These are phyloP conservation scores for Chlorella sp. DNA, from an alignment of 139 green algal genomes.

Conservation along the genomic window DNA sequence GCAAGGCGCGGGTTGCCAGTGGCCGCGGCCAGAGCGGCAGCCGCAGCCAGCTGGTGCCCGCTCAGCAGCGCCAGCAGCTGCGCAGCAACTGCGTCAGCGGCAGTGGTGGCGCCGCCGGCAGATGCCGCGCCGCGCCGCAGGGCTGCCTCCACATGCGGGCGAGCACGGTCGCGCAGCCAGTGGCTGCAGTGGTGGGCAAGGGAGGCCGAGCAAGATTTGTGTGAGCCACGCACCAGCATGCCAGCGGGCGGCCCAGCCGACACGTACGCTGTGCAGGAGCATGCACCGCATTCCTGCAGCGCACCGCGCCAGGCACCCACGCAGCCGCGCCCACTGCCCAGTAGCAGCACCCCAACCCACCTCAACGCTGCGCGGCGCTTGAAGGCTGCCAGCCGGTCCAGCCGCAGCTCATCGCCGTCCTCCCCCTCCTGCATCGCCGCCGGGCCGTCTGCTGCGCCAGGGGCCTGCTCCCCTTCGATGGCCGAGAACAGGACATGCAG, in stretches of 20 bases:
- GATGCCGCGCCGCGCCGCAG: neutral
- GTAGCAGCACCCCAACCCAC: neutral
- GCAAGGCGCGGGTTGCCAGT: constrained; percentile 79
- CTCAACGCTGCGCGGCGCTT: constrained; percentile 53
- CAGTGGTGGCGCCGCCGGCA: neutral
- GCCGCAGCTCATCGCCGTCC: constrained; percentile 20
- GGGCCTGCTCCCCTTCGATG: constrained; percentile 33
- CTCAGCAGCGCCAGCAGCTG: constrained; percentile 72
- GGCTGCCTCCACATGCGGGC: constrained; percentile 20
- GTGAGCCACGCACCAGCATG: neutral
- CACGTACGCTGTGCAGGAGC: neutral
- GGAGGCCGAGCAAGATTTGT: neutral
- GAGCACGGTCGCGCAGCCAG: constrained; percentile 62
- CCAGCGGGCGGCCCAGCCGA: neutral
- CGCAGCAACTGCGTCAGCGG: neutral
- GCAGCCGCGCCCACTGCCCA: neutral
- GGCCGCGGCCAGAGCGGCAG: constrained; percentile 62
- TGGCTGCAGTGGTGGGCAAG: constrained; percentile 28
- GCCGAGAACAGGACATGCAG: constrained; percentile 66
- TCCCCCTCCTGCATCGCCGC: constrained; percentile 13
- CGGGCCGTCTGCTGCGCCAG: neutral
- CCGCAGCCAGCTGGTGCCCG: constrained; percentile 62
- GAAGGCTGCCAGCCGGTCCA: constrained; percentile 37
- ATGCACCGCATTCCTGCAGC: too few relatives aligned
- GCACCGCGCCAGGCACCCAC: too few relatives aligned